A percentile compares a stretch with the other conserved stretches of the same genome.
phyloP scores from a whole-genome alignment of 371 early-diverging fungal species.

The Mucor sp. region DNA sequence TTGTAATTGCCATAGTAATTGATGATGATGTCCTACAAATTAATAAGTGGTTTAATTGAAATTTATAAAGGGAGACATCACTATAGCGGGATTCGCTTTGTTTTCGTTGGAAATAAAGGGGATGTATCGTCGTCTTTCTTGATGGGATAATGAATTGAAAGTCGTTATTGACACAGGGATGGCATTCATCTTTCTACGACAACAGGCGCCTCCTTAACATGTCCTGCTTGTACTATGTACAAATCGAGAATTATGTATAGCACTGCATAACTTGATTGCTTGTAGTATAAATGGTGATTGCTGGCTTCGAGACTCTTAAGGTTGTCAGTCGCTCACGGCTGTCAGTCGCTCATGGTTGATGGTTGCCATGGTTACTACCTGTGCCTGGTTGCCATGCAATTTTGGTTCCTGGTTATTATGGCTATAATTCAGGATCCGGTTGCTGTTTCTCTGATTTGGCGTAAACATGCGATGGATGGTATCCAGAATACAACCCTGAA shows the following conservation, averaged over 20 bases:
- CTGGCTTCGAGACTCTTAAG: background rate
- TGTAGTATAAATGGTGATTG: background rate
- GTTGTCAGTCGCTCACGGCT: no score
- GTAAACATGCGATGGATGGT: background rate
- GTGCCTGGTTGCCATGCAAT: background rate
- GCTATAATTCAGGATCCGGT: background rate
- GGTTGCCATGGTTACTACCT: background rate
- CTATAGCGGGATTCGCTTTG: background rate
- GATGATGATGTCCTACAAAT: slow-evolving; percentile 2
- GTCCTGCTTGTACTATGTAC: background rate
- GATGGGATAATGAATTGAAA: background rate
- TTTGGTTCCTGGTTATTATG: background rate
- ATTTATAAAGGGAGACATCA: background rate
- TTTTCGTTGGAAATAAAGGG: background rate
- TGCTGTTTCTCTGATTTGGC: background rate
- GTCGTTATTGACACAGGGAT: background rate
- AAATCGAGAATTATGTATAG: background rate
- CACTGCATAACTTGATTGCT: background rate
- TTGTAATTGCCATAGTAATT: background rate
- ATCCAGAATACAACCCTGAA: background rate
- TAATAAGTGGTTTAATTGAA: background rate
- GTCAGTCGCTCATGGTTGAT: no score
- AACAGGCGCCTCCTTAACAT: background rate
- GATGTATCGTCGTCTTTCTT: background rate
- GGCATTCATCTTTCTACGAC: background rate